Base-by-base conservation (phyloP, 2,329 filamentous ascomycete species). In the Metarhizium brunneum region DNA sequence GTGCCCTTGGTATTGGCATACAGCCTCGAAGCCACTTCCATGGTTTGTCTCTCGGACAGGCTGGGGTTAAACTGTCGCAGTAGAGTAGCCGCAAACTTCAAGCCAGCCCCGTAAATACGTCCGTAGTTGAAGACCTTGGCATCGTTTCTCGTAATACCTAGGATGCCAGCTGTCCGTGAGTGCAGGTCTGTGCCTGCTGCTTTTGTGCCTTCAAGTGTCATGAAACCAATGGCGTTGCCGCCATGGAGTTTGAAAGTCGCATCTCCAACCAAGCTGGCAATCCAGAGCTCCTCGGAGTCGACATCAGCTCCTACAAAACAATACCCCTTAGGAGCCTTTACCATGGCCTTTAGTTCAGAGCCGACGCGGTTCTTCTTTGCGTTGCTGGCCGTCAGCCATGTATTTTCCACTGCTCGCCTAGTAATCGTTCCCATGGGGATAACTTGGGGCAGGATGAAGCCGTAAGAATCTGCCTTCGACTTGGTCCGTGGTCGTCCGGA, bases 121-220 rank as follows among this genome's bases (percentile, higher is more conserved):
- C 95, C 95, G 64, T 99, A 99, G 69, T 99, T 99, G 78, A 99
- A 99, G 1, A 99, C 84, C 68, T 99, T 99, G 57, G 94, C 94
- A 65, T 96, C 85, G 65, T 96, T 96, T 58, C 94, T 83, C 2
- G 90, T 95, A 58, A 99, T 99, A 6, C 92, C 92, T 2, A 99
- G 72, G 56, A 99, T 99, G 6, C 81, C 80, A 1, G 94, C 95
- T 32, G 94, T 99, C 36, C 92, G 88, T 6, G 92, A 96, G 71
- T 99, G 92, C 55, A 97, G 74, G 69, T 99, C 92, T 0, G 92
- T 99, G 4, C 92, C 92, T 2, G 89, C 90, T 6, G 90, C 86
- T 72, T 99, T 97, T 52, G 90, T 94, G 14, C 94, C 92, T 73
- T 99, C 95, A 1, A 99, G 77, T 0, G 94, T 99, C 95, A 99